Evolutionary conservation across 768 basidiomycete genomes (phyloP).

Genomic region (Russula griseocarnosa): DNA sequence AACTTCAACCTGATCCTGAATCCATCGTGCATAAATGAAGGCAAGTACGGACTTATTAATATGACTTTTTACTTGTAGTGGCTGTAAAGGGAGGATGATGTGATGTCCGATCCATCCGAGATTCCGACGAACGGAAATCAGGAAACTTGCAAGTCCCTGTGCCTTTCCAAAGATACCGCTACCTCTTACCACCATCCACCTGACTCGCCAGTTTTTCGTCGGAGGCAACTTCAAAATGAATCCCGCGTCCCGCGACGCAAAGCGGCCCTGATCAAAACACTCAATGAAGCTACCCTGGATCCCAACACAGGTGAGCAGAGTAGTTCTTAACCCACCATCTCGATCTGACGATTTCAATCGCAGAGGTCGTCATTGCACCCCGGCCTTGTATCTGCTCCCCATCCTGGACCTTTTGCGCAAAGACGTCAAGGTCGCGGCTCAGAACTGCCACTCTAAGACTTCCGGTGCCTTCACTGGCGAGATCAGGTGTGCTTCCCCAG

Average conservation of each 20-base stretch:
- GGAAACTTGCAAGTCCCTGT: neutral
- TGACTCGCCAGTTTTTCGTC: slow-evolving; percentile 87
- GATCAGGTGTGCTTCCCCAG: slow-evolving; percentile 59
- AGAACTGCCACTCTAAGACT: slow-evolving; percentile 83
- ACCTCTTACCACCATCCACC: slow-evolving; percentile 6
- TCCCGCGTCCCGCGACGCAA: slow-evolving; percentile 61
- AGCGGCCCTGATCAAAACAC: slow-evolving; percentile 58
- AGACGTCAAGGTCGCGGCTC: slow-evolving; percentile 78
- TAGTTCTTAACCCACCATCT: slow-evolving; percentile 20
- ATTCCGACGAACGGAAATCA: too few relatives aligned
- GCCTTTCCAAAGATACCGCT: neutral
- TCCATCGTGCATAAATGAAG: too few relatives aligned
- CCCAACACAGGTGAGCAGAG: slow-evolving; percentile 58
- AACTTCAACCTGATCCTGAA: neutral
- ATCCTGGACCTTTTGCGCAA: slow-evolving; percentile 58
- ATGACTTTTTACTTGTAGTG: too few relatives aligned
- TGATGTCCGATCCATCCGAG: slow-evolving; percentile 18
- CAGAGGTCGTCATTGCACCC: slow-evolving; percentile 96
- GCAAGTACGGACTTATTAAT: too few relatives aligned
- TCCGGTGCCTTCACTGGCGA: slow-evolving; percentile 96
- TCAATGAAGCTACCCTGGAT: slow-evolving; percentile 82
- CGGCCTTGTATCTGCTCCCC: slow-evolving; percentile 80
- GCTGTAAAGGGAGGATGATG: neutral
- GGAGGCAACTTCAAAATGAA: slow-evolving; percentile 99
- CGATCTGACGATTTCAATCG: slow-evolving; percentile 8